Conservation (phyloP, 805 yeast genomes). For the Lipomyces yamadae region DNA sequence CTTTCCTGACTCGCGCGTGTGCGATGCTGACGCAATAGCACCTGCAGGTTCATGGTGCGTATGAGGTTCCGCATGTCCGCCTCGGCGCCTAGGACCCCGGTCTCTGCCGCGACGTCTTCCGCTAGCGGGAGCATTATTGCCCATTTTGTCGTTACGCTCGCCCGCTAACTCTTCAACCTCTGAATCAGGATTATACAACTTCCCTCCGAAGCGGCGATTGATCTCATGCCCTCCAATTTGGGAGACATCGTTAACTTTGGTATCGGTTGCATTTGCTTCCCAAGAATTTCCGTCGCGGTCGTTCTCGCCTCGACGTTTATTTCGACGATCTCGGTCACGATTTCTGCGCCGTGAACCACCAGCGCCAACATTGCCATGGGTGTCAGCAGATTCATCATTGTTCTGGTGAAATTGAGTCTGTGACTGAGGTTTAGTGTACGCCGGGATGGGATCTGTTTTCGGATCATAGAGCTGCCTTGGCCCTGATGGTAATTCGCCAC, state of each 20-base stretch:
- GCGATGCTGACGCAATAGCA: background rate
- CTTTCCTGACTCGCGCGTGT: conserved; percentile 22
- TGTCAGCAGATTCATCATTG: background rate
- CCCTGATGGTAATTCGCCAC: conserved; percentile 10
- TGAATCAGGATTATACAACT: conserved; percentile 24
- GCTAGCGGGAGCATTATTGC: background rate
- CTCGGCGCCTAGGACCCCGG: background rate
- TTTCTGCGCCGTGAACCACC: conserved; percentile 11
- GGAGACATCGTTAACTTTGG: background rate
- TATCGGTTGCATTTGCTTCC: background rate
- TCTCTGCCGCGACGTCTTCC: conserved; percentile 1
- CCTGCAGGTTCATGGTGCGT: background rate
- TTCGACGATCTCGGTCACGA: conserved; percentile 19
- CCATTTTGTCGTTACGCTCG: background rate
- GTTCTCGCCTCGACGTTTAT: conserved; percentile 15
- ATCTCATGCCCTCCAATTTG: background rate
- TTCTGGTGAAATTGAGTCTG: background rate
- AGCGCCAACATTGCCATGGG: background rate
- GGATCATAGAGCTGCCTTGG: conserved; percentile 33
- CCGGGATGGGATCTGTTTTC: conserved; percentile 28
- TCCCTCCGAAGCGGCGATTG: conserved; percentile 9
- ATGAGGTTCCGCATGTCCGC: background rate
- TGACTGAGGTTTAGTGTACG: conserved; percentile 15
- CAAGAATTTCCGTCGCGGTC: background rate
- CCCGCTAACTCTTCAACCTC: conserved; percentile 4